These are phyloP conservation scores for Zoysia matrella DNA, from an alignment of 202 grass and related monocot species.

Conservation along the genomic window DNA sequence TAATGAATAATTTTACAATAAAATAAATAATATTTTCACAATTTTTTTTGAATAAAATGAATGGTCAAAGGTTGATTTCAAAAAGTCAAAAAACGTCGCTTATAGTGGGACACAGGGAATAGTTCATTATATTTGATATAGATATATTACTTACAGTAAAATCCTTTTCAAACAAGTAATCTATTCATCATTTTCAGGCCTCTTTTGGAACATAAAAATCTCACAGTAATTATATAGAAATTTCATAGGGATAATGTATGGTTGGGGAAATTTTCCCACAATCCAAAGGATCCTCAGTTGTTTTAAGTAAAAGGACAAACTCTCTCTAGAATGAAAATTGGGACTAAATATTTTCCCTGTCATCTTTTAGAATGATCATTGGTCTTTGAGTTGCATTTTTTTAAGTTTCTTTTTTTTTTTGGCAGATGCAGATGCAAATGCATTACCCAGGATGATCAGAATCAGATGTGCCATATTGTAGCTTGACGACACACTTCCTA, in stretches of 20 bases:
- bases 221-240: background rate
- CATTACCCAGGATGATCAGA: background rate
- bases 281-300: background rate
- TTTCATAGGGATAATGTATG: too few species aligned
- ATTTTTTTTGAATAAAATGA: too few species aligned
- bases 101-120: background rate
- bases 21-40: too few species aligned
- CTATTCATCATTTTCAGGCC: background rate
- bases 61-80: too few species aligned
- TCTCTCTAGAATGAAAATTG: background rate
- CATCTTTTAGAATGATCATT: background rate
- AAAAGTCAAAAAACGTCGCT: too few species aligned
- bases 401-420: background rate
- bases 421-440: background rate
- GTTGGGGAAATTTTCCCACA: too few species aligned
- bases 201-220: too few species aligned
- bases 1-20: too few species aligned
- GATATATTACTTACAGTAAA: background rate
- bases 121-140: constrained; percentile 23
- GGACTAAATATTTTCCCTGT: background rate
- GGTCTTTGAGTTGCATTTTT: constrained; percentile 3
- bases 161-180: background rate
- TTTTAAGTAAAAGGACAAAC: background rate
- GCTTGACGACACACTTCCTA: background rate
- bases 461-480: constrained; percentile 20